phyloP scores from a whole-genome alignment of 108 stramenopile species.

The Cyclotella atomus region DNA sequence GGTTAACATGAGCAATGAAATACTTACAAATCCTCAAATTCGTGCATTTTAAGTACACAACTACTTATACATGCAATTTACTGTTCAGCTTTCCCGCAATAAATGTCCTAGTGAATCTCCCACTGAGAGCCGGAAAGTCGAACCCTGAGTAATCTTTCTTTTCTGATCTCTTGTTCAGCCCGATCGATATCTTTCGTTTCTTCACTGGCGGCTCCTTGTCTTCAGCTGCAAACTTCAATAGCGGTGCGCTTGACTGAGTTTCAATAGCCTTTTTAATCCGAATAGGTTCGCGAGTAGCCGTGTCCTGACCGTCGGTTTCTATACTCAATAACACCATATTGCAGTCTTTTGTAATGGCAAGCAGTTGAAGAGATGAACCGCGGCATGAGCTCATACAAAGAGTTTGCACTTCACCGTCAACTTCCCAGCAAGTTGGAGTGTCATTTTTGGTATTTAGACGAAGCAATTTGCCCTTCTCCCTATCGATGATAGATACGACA shows the following conservation, averaged over 20 bases:
- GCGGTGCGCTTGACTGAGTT: conserved; percentile 28
- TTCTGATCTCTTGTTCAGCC: conserved; percentile 16
- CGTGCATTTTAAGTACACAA: no score
- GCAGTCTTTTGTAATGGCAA: conserved; percentile 42
- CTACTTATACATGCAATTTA: conserved; percentile 11
- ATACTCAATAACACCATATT: conserved; percentile 27
- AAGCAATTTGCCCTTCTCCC: conserved; percentile 25
- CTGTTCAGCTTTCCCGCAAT: conserved; percentile 51
- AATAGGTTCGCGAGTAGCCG: background rate
- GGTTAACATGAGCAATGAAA: no score
- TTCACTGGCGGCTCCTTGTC: conserved; percentile 13
- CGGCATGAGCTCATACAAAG: conserved; percentile 18
- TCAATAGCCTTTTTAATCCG: background rate
- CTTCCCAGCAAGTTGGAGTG: conserved; percentile 26
- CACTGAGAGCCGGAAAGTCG: conserved; percentile 65
- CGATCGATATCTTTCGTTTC: conserved; percentile 45
- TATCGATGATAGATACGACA: conserved; percentile 28
- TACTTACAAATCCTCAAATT: no score
- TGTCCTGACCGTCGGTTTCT: background rate
- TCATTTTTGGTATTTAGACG: conserved; percentile 10
- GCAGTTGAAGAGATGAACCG: conserved; percentile 22
- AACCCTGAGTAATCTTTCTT: conserved; percentile 37
- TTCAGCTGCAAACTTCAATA: conserved; percentile 22
- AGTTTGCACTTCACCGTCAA: conserved; percentile 34
- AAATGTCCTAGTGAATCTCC: conserved; percentile 63